Percentiles rank a stretch among this genome's conserved stretches.
Conservation (phyloP, 2,329 filamentous ascomycete genomes). For the Fusarium sp. region DNA sequence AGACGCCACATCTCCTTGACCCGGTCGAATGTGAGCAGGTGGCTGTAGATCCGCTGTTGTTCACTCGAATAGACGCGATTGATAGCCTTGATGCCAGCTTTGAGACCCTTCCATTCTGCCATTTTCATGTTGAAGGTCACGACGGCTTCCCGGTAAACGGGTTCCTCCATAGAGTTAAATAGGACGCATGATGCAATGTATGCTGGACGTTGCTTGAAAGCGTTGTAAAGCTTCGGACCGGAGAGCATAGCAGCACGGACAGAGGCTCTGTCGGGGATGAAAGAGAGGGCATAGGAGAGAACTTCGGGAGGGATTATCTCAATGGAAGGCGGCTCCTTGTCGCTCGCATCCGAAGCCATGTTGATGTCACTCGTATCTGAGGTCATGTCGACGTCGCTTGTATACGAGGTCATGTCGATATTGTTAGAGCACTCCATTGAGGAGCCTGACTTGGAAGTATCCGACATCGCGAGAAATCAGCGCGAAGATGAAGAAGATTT, state of each 20-base stretch:
- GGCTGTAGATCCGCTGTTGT: background rate
- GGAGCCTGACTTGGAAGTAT: background rate
- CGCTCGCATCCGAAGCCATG: background rate
- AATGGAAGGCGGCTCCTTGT: background rate
- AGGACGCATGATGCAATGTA: constrained; percentile 7
- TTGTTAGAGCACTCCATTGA: background rate
- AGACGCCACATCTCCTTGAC: constrained; percentile 8
- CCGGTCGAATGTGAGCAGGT: background rate
- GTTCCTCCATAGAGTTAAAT: constrained; percentile 16
- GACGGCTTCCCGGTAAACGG: constrained; percentile 2
- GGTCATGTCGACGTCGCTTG: background rate
- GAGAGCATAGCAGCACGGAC: background rate
- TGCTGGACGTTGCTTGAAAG: background rate
- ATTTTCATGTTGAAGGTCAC: background rate
- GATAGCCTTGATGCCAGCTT: background rate
- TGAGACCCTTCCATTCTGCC: background rate
- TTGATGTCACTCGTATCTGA: background rate
- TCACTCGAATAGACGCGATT: background rate
- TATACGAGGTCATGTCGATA: background rate
- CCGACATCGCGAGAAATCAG: background rate
- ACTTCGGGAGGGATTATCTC: background rate
- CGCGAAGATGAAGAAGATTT: background rate
- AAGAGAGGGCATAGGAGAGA: constrained; percentile 7
- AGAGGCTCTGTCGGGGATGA: background rate
- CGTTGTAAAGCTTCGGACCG: background rate